phyloP scores from a whole-genome alignment of 768 basidiomycete species.

The Calocybe cyanea region DNA sequence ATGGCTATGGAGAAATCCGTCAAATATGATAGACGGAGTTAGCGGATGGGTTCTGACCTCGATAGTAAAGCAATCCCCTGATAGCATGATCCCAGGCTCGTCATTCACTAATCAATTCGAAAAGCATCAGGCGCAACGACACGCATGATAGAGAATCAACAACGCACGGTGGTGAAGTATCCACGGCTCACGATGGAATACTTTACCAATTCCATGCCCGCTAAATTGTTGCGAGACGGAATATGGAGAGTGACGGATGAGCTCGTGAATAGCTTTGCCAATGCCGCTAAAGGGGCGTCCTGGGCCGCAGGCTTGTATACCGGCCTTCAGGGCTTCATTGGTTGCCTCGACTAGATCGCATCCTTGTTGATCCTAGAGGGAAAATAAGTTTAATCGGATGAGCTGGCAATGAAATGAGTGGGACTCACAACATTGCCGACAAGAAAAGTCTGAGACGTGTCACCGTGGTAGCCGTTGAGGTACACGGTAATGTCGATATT shows the following conservation, averaged over 20 bases:
- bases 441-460: conserved; percentile 81
- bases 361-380: conserved; percentile 64
- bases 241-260: conserved; percentile 40
- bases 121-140: not conserved
- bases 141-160: not conserved
- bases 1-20: conserved; percentile 46
- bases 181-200: conserved; percentile 82
- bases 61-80: conserved; percentile 91
- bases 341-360: conserved; percentile 61
- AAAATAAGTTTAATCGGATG: not conserved
- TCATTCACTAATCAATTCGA: conserved; percentile 62
- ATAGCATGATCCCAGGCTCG: conserved; percentile 76
- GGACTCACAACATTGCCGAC: conserved; percentile 70
- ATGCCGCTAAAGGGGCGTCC: conserved; percentile 66
- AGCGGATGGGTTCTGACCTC: conserved; percentile 47
- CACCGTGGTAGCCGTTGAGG: conserved; percentile 83
- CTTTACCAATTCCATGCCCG: conserved; percentile 84
- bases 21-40: not conserved
- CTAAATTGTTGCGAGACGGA: conserved; percentile 70
- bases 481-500: conserved; percentile 88
- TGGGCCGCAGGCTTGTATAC: conserved; percentile 73
- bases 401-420: not conserved
- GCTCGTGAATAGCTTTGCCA: conserved; percentile 62
- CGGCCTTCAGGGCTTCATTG: conserved; percentile 60
- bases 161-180: conserved; percentile 71